Evolutionary conservation across 257 asterid species (phyloP).

Genomic region (Scutellaria minor): DNA sequence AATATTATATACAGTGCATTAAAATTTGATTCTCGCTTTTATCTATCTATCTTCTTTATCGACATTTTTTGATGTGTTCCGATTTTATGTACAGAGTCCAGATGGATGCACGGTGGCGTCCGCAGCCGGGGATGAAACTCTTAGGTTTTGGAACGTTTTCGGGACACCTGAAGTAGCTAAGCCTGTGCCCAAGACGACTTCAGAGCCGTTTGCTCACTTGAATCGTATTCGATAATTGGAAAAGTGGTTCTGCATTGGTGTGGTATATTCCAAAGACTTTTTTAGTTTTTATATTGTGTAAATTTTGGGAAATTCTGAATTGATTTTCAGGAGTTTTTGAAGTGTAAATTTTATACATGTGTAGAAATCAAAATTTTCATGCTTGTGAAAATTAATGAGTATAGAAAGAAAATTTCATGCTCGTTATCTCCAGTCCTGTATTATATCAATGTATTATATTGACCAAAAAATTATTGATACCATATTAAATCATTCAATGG

Average conservation of each 20-base stretch:
- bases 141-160: constrained; percentile 90
- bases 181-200: constrained; percentile 64
- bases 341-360: constrained; percentile 17
- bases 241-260: not conserved
- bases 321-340: not conserved
- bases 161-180: constrained; percentile 88
- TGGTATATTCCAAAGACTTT: no score
- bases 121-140: constrained; percentile 96
- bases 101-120: constrained; percentile 96
- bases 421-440: no score
- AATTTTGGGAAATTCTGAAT: constrained; percentile 9
- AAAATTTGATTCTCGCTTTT: not conserved
- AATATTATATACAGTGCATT: not conserved
- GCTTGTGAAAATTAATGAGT: no score
- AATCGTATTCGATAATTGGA: constrained; percentile 69
- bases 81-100: constrained; percentile 62
- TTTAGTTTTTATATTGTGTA: not conserved
- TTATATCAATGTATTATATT: no score
- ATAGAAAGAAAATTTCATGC: no score
- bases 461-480: no score
- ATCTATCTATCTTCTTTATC: not conserved
- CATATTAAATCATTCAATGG: no score
- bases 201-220: constrained; percentile 89
- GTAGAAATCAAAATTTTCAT: not conserved
- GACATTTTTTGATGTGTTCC: not conserved